Conservation (phyloP, 192 early-diverging fungal species). For the Tieghemiomyces parasiticus region DNA sequence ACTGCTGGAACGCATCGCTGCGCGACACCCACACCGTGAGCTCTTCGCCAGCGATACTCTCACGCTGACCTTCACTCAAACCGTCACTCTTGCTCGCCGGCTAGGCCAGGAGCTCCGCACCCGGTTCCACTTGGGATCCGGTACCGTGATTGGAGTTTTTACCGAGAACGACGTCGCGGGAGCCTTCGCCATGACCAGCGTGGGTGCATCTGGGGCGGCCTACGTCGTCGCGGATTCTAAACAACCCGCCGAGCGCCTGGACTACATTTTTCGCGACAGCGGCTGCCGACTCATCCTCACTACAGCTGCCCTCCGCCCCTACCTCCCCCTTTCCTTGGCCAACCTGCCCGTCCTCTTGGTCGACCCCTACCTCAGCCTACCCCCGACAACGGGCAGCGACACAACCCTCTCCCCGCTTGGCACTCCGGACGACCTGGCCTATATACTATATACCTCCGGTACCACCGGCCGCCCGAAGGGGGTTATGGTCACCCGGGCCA, state of each 20-base stretch:
- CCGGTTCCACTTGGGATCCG: background rate
- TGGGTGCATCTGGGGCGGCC: background rate
- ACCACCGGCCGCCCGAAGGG: conserved; percentile 19
- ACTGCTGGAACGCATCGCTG: background rate
- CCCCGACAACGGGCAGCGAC: background rate
- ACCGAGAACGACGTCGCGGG: background rate
- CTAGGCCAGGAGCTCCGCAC: background rate
- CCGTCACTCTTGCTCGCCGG: too few species aligned
- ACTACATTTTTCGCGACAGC: background rate
- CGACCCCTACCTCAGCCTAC: background rate
- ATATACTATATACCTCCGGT: conserved; percentile 6
- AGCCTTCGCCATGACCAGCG: background rate
- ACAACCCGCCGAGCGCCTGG: background rate
- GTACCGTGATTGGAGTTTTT: background rate
- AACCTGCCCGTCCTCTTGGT: background rate
- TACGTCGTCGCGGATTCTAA: background rate
- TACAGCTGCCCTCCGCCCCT: background rate
- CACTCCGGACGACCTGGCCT: background rate
- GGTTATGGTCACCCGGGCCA: conserved; percentile 6
- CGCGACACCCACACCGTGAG: background rate
- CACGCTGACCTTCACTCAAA: background rate
- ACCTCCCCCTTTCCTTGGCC: background rate
- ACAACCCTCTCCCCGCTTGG: background rate
- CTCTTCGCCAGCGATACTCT: background rate
- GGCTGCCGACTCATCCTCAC: background rate